phyloP scores from a whole-genome alignment of 2,329 filamentous ascomycete species.

The Akanthomyces muscarius region DNA sequence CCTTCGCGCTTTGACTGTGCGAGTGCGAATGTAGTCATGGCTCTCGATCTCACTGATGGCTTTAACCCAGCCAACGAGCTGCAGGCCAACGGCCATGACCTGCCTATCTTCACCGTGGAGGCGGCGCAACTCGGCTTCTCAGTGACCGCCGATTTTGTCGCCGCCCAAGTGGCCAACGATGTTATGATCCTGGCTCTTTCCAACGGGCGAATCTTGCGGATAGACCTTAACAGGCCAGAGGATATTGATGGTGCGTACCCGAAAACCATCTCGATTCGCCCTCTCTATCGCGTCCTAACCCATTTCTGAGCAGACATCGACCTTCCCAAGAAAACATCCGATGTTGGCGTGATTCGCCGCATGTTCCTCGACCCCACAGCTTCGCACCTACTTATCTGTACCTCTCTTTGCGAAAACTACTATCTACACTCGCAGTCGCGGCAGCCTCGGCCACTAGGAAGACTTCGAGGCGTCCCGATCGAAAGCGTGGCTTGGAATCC shows the following conservation, averaged over 20 bases:
- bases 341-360: slow-evolving; percentile 86
- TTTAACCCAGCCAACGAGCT: slow-evolving; percentile 63
- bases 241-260: slow-evolving; percentile 78
- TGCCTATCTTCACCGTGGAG: slow-evolving; percentile 94
- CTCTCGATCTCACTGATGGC: slow-evolving; percentile 50
- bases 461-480: slow-evolving; percentile 80
- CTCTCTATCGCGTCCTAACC: slow-evolving; percentile 15
- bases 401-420: slow-evolving; percentile 90
- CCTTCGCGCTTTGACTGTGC: neutral
- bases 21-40: slow-evolving; percentile 27
- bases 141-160: slow-evolving; percentile 91
- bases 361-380: slow-evolving; percentile 98
- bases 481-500: slow-evolving; percentile 95
- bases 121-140: slow-evolving; percentile 91
- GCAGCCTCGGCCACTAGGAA: slow-evolving; percentile 74
- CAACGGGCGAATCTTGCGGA: slow-evolving; percentile 86
- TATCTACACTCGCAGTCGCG: slow-evolving; percentile 95
- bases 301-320: slow-evolving; percentile 70
- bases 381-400: slow-evolving; percentile 88
- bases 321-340: slow-evolving; percentile 85
- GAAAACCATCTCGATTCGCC: neutral
- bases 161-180: slow-evolving; percentile 95
- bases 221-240: slow-evolving; percentile 87
- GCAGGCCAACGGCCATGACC: slow-evolving; percentile 55
- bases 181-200: slow-evolving; percentile 89